Evolutionary conservation across 345 rosid species (phyloP).

Genomic region (Citrus inodora): DNA sequence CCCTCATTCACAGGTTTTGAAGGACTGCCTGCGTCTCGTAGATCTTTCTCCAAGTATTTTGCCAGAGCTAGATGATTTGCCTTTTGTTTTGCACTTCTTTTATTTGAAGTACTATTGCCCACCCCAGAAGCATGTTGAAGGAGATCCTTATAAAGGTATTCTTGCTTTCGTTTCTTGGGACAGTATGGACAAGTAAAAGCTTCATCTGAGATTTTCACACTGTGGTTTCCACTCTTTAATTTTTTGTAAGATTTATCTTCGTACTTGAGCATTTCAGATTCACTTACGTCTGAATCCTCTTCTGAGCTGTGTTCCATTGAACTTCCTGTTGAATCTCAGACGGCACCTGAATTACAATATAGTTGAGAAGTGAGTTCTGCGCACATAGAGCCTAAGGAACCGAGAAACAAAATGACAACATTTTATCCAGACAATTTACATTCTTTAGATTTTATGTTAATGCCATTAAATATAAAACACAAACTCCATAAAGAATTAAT

Average conservation of each 20-base stretch:
- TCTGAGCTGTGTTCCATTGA: conserved; percentile 26
- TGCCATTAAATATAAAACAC: background rate
- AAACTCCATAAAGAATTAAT: background rate
- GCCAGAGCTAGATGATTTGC: conserved; percentile 82
- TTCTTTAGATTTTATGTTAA: background rate
- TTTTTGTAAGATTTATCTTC: conserved; percentile 54
- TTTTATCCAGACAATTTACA: background rate
- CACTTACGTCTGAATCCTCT: conserved; percentile 43
- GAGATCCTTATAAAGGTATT: conserved; percentile 62
- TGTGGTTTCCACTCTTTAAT: conserved; percentile 66
- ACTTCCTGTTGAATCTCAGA: conserved; percentile 6
- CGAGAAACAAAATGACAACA: background rate
- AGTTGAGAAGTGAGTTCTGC: background rate
- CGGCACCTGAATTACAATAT: background rate
- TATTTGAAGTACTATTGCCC: conserved; percentile 68
- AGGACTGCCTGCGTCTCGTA: conserved; percentile 27
- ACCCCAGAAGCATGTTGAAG: conserved; percentile 98
- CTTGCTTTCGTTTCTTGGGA: conserved; percentile 62
- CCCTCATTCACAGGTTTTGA: conserved; percentile 26
- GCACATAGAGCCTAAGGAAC: conserved; percentile 1
- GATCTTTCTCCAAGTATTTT: conserved; percentile 65
- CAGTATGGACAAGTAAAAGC: conserved; percentile 78
- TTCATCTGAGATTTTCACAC: conserved; percentile 50
- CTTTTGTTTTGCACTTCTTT: conserved; percentile 68
- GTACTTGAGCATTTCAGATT: conserved; percentile 46